Base-by-base conservation (phyloP, 305 asterid genomes). In the Fraxinus greggii region DNA sequence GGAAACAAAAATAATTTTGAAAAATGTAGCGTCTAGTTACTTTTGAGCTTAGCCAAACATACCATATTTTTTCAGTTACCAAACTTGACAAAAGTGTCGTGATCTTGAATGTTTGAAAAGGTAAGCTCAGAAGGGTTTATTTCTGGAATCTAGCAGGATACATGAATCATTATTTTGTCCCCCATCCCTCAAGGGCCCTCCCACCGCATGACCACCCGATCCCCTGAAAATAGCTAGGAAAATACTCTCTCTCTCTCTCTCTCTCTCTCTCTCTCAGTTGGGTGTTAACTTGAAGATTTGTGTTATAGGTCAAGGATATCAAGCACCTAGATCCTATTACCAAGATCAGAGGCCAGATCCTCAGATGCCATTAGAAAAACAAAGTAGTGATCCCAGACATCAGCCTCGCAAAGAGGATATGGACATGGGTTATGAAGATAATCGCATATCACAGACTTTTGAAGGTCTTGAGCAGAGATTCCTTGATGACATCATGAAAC, bases 381-480 rank as follows among this genome's bases (percentile, higher is more conserved):
- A 92, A 83, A 88, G 91, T 79, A 90, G 89, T 77, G 95, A 93
- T 92, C 91, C 88, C 76, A 88, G 95, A 82, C 82, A 94, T 84
- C 98, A 90, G 85, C 85, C 91, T 76, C 92, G 86, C 70, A 97
- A 90, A 83, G 98, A 92, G 87, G 94, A 92, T 75, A 90, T 94
- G 93, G 93, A 90, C 79, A 87, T 90, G 76, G 91, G 97, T 75
- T 94, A 94, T 82, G 98, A 92, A 85, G 97, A 92, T 85, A 87
- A 86, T 86, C 89, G 85, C n/a, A 75, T 65, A 17, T 80, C 80
- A 2, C 94, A 85, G 72, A 90, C 90, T 80, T 86, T 92, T 83
- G 98, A 94, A 86, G 92, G 94, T 67, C 97, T 94, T 81, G 98
- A 96, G 86, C 91, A 91, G 89, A 91, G 89, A 84, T 90, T 94